These are phyloP conservation scores for Serendipita sp. DNA, from an alignment of 768 basidiomycete genomes.

Conservation along the genomic window DNA sequence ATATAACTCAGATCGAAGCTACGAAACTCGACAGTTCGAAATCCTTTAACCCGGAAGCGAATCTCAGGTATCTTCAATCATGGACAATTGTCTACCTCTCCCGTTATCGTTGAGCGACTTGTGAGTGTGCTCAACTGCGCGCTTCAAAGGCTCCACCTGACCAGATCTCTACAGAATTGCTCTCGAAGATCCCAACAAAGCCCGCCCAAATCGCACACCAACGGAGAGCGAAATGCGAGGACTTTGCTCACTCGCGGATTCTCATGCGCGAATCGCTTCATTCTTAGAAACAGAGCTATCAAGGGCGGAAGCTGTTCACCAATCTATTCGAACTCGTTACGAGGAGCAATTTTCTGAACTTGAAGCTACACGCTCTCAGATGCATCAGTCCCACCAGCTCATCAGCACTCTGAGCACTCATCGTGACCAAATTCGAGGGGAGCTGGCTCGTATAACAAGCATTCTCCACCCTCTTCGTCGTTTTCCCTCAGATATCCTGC, in stretches of 20 bases:
- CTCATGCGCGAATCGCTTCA: not conserved
- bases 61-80: too few species aligned
- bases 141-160: too few species aligned
- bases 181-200: not conserved
- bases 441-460: not conserved
- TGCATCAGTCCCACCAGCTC: not conserved
- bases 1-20: too few species aligned
- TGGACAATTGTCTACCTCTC: too few species aligned
- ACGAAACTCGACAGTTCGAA: too few species aligned
- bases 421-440: not conserved
- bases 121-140: too few species aligned
- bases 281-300: not conserved
- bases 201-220: not conserved
- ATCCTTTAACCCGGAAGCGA: too few species aligned
- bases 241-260: not conserved
- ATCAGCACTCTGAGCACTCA: not conserved
- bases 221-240: not conserved
- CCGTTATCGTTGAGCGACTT: too few species aligned
- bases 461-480: not conserved
- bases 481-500: not conserved
- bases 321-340: not conserved
- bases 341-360: not conserved
- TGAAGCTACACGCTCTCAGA: not conserved
- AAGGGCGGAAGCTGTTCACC: not conserved
- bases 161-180: too few species aligned